Conservation (phyloP, 83 land plant species). For the Picea abies region DNA sequence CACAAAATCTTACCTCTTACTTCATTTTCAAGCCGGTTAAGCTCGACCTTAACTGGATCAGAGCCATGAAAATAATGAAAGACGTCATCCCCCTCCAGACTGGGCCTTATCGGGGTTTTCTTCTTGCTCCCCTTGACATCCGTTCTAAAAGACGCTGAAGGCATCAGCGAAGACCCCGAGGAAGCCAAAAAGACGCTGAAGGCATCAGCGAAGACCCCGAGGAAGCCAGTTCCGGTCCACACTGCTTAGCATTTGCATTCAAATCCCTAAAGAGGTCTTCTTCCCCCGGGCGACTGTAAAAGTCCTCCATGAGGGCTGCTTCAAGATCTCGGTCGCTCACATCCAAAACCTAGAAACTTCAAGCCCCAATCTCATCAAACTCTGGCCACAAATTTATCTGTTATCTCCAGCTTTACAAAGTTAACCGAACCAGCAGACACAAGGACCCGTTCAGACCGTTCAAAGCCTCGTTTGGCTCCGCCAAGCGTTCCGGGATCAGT, state of each 20-base stretch:
- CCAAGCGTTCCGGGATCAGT: neutral
- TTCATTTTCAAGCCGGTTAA: neutral
- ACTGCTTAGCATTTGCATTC: slow-evolving; percentile 6
- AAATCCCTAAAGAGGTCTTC: neutral
- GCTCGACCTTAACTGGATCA: neutral
- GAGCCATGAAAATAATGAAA: slow-evolving; percentile 80
- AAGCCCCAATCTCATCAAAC: slow-evolving; percentile 1
- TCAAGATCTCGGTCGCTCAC: neutral
- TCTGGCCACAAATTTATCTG: neutral
- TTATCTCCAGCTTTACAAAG: neutral
- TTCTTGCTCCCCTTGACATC: slow-evolving; percentile 17
- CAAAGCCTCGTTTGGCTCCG: neutral
- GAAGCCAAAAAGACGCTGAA: slow-evolving; percentile 35
- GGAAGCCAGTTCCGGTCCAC: slow-evolving; percentile 16
- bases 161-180: slow-evolving; percentile 13
- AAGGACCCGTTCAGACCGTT: neutral
- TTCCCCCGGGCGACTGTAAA: neutral
- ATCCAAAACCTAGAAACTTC: neutral
- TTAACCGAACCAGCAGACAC: neutral
- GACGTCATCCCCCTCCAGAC: slow-evolving; percentile 58
- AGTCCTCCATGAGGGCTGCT: slow-evolving; percentile 12
- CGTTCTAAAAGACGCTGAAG: slow-evolving; percentile 42
- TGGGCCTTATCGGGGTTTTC: slow-evolving; percentile 25
- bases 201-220: slow-evolving; percentile 14
- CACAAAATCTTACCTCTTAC: neutral